Base-by-base conservation (phyloP, 768 basidiomycete genomes). In the Suillus placidus region DNA sequence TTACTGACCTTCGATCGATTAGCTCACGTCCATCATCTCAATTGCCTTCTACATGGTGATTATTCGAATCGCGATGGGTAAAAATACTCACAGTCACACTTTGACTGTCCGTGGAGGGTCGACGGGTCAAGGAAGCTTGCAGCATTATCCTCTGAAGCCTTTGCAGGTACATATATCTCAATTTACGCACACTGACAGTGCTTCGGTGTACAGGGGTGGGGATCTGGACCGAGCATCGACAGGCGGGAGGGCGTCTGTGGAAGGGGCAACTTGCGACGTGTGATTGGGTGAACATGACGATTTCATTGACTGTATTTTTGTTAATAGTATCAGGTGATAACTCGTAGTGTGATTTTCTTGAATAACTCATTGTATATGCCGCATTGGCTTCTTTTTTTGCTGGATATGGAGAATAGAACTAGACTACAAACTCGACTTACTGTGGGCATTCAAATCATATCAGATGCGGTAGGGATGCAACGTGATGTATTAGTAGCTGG, bases 31-130 rank as follows among this genome's bases (percentile, higher is more conserved):
- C 1, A 62, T 65, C 42, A 65, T 65, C 18, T 65, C 64, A 0
- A 65, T 65, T 32, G 30, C 49, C 4, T 65, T 65, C 38, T 65
- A 65, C 30, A 65, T 65, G 64, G 61, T 65, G 12, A 35, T 65
- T 20, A 65, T 65, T 14, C 64, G 64, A 6, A 47, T 65, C 5
- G 64, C 37, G 14, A 61, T 55, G n/a, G 45, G 66, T 12, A 55
- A 49, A 26, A 60, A 64, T 35, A 32, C 35, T 54, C 32, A 20
- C 54, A 34, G 10, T 55, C 54, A 34, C 1, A 2, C 34, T n/a
- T 34, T 7, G 20, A 55, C 32, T 34, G 32, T 20, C 54, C 20
- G 10, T n/a, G 32, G 10, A 20, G 18, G 18, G 54, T 34, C 6
- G 18, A 8, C 5, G 32, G 9, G 34, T 12, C 18, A 10, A 18